Conservation (phyloP, 805 yeast species). For the Grigorovia transvaalensis region DNA sequence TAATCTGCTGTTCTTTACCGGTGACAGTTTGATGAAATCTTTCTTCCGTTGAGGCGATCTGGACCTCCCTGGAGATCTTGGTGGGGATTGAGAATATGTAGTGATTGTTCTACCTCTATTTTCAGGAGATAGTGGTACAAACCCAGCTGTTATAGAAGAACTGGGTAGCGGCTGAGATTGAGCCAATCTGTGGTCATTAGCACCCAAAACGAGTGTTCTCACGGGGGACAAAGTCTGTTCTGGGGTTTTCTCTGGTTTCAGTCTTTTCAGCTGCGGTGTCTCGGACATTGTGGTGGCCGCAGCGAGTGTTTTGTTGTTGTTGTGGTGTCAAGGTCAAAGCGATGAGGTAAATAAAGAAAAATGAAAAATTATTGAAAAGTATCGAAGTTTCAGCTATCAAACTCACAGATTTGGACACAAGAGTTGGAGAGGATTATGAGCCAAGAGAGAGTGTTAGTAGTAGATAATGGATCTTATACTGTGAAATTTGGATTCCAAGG, state of each 20-base stretch:
- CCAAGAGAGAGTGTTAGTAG: slow-evolving; percentile 33
- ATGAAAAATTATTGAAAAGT: too few relatives aligned
- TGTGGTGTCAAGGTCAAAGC: not conserved
- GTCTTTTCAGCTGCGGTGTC: not conserved
- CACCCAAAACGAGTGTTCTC: slow-evolving; percentile 19
- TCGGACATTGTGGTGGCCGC: not conserved
- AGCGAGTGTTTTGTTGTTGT: too few relatives aligned
- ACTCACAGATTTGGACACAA: too few relatives aligned
- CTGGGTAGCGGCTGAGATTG: slow-evolving; percentile 15
- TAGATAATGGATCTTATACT: slow-evolving; percentile 86
- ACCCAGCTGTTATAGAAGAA: slow-evolving; percentile 1
- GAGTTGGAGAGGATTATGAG: not conserved
- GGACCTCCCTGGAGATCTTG: slow-evolving; percentile 27
- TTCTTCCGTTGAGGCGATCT: slow-evolving; percentile 24
- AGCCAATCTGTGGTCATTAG: slow-evolving; percentile 16
- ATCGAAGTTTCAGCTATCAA: not conserved
- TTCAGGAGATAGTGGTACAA: slow-evolving; percentile 25
- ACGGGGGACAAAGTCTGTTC: slow-evolving; percentile 6
- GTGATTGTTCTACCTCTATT: slow-evolving; percentile 28
- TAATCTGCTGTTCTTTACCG: slow-evolving; percentile 28
- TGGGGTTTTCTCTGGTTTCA: not conserved
- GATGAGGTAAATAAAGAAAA: not conserved
- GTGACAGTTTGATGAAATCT: slow-evolving; percentile 35
- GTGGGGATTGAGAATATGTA: slow-evolving; percentile 23
- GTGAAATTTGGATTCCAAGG: slow-evolving; percentile 53